Percentiles rank a stretch among this genome's conserved stretches.
Evolutionary conservation across 164 flowering plant genomes (phyloP).

Genomic region (Tetrastigma voinierianum): DNA sequence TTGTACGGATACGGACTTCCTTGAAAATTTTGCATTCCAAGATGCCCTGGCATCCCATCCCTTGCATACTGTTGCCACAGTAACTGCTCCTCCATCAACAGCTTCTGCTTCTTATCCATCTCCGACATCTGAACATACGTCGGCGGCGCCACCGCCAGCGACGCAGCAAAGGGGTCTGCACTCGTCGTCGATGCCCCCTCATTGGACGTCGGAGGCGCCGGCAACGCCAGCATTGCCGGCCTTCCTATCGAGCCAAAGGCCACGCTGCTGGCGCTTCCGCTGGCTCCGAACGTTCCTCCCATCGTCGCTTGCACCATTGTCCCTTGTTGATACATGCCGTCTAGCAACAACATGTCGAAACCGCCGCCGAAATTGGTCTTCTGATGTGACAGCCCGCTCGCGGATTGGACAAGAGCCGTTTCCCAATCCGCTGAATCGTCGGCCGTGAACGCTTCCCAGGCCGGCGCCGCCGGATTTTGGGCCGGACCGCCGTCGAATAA

Average conservation of each 20-base stretch:
- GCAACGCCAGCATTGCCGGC: slow-evolving; percentile 63
- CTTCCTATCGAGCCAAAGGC: slow-evolving; percentile 52
- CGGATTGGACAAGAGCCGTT: slow-evolving; percentile 42
- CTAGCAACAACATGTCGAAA: slow-evolving; percentile 29
- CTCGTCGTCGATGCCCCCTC: neutral
- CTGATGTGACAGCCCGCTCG: slow-evolving; percentile 32
- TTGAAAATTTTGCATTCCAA: slow-evolving; percentile 28
- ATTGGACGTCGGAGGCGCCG: slow-evolving; percentile 43
- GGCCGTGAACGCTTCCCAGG: slow-evolving; percentile 57
- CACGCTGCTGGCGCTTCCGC: slow-evolving; percentile 70
- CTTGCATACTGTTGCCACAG: slow-evolving; percentile 87
- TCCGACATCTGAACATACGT: slow-evolving; percentile 86
- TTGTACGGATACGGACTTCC: slow-evolving; percentile 23
- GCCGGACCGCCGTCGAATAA: slow-evolving; percentile 48
- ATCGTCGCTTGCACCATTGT: neutral
- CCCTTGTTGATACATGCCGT: slow-evolving; percentile 61
- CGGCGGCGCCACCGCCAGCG: slow-evolving; percentile 66
- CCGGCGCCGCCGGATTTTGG: slow-evolving; percentile 16
- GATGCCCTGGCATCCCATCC: slow-evolving; percentile 76
- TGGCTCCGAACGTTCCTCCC: slow-evolving; percentile 7
- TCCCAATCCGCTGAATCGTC: slow-evolving; percentile 73
- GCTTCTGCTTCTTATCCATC: slow-evolving; percentile 76
- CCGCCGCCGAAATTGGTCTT: slow-evolving; percentile 26
- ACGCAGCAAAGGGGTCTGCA: slow-evolving; percentile 76
- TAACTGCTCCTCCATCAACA: slow-evolving; percentile 63